Percentiles rank a stretch among this genome's conserved stretches.
Conservation (phyloP, 495 filamentous ascomycete species). For the Aspergillus carlsbadensis region DNA sequence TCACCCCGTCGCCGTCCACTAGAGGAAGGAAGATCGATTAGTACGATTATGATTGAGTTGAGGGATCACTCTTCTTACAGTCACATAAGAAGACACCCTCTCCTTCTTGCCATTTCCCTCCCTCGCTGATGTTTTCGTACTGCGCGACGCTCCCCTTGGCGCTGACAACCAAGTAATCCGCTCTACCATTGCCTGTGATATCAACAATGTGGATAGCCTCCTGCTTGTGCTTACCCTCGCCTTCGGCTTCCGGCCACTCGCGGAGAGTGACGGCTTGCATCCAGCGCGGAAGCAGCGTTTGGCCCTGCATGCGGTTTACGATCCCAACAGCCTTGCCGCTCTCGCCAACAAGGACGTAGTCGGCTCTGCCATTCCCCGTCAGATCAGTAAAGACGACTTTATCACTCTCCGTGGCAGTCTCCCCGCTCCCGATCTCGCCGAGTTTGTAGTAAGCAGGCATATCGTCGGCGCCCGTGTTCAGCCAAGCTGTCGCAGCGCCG, state of each 20-base stretch:
- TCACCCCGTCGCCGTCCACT: slow-evolving; percentile 4
- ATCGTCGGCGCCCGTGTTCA: not conserved
- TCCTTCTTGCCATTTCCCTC: slow-evolving; percentile 3
- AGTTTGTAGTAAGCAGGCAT: not conserved
- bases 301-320: not conserved
- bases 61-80: not conserved
- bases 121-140: not conserved
- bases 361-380: not conserved
- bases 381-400: not conserved
- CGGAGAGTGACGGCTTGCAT: not conserved
- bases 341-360: not conserved
- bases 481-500: not conserved
- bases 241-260: not conserved
- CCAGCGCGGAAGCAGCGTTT: not conserved
- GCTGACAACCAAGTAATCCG: not conserved
- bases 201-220: not conserved
- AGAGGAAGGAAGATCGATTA: too few species aligned
- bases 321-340: not conserved
- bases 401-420: not conserved
- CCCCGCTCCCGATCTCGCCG: not conserved
- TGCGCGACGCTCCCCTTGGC: not conserved
- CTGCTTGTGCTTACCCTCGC: too few species aligned
- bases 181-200: slow-evolving; percentile 3
- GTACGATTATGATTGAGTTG: too few species aligned
- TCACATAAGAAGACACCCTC: slow-evolving; percentile 1